Base-by-base conservation (phyloP, 768 basidiomycete species). In the Coprinellus aureogranulatus region DNA sequence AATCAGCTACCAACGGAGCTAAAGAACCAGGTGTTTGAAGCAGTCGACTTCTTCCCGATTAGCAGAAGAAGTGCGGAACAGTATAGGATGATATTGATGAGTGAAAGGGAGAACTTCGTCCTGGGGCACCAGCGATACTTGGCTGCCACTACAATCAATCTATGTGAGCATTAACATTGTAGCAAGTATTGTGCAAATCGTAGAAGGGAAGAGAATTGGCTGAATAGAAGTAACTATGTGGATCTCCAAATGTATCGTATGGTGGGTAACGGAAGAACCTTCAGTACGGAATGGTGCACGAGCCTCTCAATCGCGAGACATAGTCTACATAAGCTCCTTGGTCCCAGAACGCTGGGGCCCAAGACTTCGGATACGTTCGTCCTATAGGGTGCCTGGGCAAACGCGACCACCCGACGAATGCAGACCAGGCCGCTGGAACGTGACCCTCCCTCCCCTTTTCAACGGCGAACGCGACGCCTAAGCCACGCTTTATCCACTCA, bases 71-170 rank as follows among this genome's bases (percentile, higher is more conserved):
- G 69, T 51, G 72, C 72, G 8, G 68, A 67, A 59, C 44, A 62
- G 22, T 20, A 68, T 28, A 60, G 72, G 58, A 51, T 65, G n/a
- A 59, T 64, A 55, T 42, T 74, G 57, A 72, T 74, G 69, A 59
- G 63, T 26, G 73, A 76, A 62, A 62, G 70, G 49, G 67, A 66
- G 31, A 40, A 18, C 2, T 72, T 63, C 55, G 65, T 65, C 3
- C 22, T 57, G 2, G 37, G 28, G 26, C 59, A 69, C 27, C 59
- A 62, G 41, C 8, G 16, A 44, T 5, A 6, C 16, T 6, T 8
- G 6, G 41, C 18, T 16, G 41, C 5, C 10, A n/a, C 10, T 10
- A 44, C 20, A 8, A 44, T 44, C 18, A 18, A 8, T n/a, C 41
- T 44, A n/a, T 44, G 41, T n/a, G 41, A 44, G 20, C 41, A 44